Evolutionary conservation across 2,329 filamentous ascomycete genomes (phyloP).

Genomic region (Leptographium procerum): DNA sequence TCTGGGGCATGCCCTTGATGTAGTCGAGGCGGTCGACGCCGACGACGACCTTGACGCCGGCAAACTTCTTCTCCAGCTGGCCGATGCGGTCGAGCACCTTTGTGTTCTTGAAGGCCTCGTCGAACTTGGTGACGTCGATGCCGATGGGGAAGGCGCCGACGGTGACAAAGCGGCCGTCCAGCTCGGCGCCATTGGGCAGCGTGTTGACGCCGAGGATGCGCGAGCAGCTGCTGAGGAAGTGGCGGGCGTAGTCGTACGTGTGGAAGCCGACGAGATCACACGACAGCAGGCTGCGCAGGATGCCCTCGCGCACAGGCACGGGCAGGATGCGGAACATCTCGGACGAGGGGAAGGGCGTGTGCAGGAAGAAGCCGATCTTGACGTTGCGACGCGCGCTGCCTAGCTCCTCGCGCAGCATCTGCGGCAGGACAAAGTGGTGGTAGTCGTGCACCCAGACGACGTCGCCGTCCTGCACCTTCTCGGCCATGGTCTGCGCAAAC

Average conservation of each 20-base stretch:
- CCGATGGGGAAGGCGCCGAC: slow-evolving; percentile 96
- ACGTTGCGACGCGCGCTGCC: slow-evolving; percentile 74
- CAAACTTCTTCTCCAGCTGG: slow-evolving; percentile 77
- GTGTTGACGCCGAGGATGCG: slow-evolving; percentile 71
- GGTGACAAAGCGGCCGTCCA: slow-evolving; percentile 75
- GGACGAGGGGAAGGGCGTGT: slow-evolving; percentile 92
- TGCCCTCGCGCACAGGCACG: slow-evolving; percentile 82
- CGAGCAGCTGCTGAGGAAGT: slow-evolving; percentile 95
- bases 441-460: slow-evolving; percentile 98
- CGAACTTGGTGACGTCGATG: slow-evolving; percentile 94
- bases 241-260: slow-evolving; percentile 96
- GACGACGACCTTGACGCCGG: slow-evolving; percentile 91
- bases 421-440: slow-evolving; percentile 90
- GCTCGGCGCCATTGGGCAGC: slow-evolving; percentile 87
- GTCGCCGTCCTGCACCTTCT: slow-evolving; percentile 85
- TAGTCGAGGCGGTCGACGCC: slow-evolving; percentile 96
- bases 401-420: slow-evolving; percentile 89
- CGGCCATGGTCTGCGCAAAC: slow-evolving; percentile 78
- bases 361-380: slow-evolving; percentile 96
- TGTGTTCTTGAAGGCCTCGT: slow-evolving; percentile 73
- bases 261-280: slow-evolving; percentile 97
- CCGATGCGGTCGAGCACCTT: slow-evolving; percentile 82
- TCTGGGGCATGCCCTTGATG: slow-evolving; percentile 97
- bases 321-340: slow-evolving; percentile 95
- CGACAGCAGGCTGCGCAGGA: slow-evolving; percentile 77